Evolutionary conservation across 768 basidiomycete species (phyloP).

Genomic region (Suillus fuscotomentosus): DNA sequence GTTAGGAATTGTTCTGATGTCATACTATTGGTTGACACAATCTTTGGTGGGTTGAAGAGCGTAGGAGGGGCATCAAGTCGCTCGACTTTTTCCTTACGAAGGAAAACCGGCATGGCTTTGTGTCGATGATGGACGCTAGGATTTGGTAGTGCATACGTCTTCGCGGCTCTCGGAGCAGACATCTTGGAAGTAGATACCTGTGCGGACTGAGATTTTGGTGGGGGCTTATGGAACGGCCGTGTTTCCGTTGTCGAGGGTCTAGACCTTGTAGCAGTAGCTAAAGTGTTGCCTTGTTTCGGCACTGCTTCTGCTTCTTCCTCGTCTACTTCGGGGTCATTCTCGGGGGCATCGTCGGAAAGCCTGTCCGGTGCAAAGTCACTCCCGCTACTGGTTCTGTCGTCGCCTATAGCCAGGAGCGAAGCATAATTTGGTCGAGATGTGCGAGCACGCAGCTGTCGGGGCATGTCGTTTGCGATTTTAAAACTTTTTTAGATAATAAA

Average conservation of each 20-base stretch:
- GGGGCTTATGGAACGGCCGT: slow-evolving; percentile 19
- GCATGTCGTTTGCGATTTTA: slow-evolving; percentile 28
- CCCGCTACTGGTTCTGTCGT: slow-evolving; percentile 41
- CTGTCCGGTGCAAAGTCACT: slow-evolving; percentile 56
- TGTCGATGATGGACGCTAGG: slow-evolving; percentile 75
- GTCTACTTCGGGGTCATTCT: slow-evolving; percentile 29
- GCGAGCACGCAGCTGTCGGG: slow-evolving; percentile 55
- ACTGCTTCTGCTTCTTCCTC: slow-evolving; percentile 20
- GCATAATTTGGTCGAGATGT: slow-evolving; percentile 53
- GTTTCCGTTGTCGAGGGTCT: slow-evolving; percentile 14
- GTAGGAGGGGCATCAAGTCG: slow-evolving; percentile 51
- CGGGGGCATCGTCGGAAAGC: slow-evolving; percentile 27
- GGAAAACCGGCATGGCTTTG: slow-evolving; percentile 60
- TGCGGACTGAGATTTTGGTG: slow-evolving; percentile 13
- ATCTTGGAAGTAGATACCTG: slow-evolving; percentile 6
- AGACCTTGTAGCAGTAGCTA: slow-evolving; percentile 3
- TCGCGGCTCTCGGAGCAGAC: slow-evolving; percentile 18
- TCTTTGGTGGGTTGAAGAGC: slow-evolving; percentile 44
- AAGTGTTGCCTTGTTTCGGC: slow-evolving; percentile 11
- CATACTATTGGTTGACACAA: slow-evolving; percentile 55
- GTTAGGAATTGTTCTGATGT: slow-evolving; percentile 46
- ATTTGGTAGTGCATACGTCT: slow-evolving; percentile 59
- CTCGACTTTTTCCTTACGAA: slow-evolving; percentile 51
- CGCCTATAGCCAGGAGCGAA: slow-evolving; percentile 31
- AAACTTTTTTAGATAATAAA: slow-evolving; percentile 19